These are phyloP conservation scores for Astrocystis sublimbata DNA, from an alignment of 495 filamentous ascomycete species.

Conservation along the genomic window DNA sequence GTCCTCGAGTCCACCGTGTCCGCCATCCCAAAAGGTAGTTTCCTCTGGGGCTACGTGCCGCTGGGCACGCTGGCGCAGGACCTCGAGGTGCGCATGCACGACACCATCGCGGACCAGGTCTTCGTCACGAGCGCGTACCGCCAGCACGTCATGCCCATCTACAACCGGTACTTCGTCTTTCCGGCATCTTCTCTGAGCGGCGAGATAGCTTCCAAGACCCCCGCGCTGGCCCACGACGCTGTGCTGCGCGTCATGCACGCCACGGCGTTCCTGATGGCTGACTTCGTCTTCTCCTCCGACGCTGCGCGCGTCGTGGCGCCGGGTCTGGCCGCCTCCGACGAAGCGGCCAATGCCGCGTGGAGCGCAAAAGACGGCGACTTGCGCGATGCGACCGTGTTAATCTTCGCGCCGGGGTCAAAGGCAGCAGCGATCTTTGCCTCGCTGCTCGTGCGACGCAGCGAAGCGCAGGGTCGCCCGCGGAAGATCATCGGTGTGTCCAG, in stretches of 20 bases:
- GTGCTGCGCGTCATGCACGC: slow-evolving; percentile 46
- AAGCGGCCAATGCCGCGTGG: background rate
- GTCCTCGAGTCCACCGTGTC: slow-evolving; percentile 50
- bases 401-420: slow-evolving; percentile 52
- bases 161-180: slow-evolving; percentile 52
- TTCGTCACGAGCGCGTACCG: slow-evolving; percentile 43
- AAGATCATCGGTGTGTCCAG: slow-evolving; percentile 42
- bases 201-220: slow-evolving; percentile 21
- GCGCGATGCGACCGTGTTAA: slow-evolving; percentile 40
- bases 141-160: slow-evolving; percentile 48
- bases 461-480: slow-evolving; percentile 24
- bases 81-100: slow-evolving; percentile 33
- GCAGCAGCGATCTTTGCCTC: slow-evolving; percentile 48
- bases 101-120: slow-evolving; percentile 39
- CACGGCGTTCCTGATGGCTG: slow-evolving; percentile 50
- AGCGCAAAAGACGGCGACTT: slow-evolving; percentile 45
- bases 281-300: slow-evolving; percentile 47
- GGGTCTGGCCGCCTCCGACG: slow-evolving; percentile 29
- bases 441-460: slow-evolving; percentile 28
- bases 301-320: slow-evolving; percentile 40
- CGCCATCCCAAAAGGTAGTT: slow-evolving; percentile 33
- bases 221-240: slow-evolving; percentile 42
- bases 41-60: slow-evolving; percentile 43
- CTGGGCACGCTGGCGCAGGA: slow-evolving; percentile 40
- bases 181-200: slow-evolving; percentile 19